Evolutionary conservation across 441 rosid species (phyloP).

Genomic region (Corymbia citriodora): DNA sequence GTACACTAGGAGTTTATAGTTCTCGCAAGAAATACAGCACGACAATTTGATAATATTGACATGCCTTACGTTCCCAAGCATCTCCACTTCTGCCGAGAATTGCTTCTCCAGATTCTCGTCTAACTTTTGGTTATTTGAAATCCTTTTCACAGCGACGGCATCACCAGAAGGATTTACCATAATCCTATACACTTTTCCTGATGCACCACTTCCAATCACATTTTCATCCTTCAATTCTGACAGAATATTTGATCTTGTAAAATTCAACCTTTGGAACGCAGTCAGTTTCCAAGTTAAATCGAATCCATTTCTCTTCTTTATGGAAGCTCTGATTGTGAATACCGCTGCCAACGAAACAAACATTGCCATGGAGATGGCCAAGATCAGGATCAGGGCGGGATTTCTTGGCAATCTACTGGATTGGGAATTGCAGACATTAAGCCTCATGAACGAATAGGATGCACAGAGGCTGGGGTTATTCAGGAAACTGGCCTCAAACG

Average conservation of each 20-base stretch:
- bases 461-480: no score
- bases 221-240: conserved; percentile 19
- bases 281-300: no score
- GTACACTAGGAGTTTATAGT: background rate
- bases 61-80: background rate
- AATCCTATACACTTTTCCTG: conserved; percentile 44
- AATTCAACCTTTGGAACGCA: conserved; percentile 27
- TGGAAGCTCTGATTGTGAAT: no score
- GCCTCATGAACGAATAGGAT: no score
- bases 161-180: conserved; percentile 7
- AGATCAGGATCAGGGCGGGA: no score
- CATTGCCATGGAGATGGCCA: no score
- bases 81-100: background rate
- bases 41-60: background rate
- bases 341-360: no score
- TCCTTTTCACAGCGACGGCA: conserved; percentile 38
- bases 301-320: no score
- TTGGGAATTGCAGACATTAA: no score
- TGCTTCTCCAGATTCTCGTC: background rate
- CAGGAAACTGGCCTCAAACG: no score
- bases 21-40: background rate
- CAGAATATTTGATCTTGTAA: conserved; percentile 17
- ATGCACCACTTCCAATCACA: conserved; percentile 49
- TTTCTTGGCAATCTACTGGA: no score
- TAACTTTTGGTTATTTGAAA: background rate